Percentiles rank a stretch among this genome's conserved stretches.
phyloP scores from a whole-genome alignment of 2,329 filamentous ascomycete species.

The Phaeosphaeria sp. region DNA sequence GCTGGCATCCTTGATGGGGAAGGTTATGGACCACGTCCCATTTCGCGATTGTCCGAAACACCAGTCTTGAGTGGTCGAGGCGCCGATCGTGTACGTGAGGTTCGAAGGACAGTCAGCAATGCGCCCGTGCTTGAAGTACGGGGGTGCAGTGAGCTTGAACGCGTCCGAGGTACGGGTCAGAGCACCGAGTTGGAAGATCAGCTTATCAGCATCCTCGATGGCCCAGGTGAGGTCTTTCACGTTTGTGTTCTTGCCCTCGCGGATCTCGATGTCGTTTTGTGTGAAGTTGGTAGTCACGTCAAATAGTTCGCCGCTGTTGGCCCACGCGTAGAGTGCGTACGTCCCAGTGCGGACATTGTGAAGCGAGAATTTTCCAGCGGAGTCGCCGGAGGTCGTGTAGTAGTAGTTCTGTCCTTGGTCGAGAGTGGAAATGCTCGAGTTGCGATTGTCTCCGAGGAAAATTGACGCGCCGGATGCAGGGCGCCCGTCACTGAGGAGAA shows the following conservation, averaged over 20 bases:
- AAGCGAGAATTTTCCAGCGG: conserved; percentile 53
- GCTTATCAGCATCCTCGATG: conserved; percentile 44
- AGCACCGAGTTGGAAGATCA: conserved; percentile 59
- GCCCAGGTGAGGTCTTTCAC: conserved; percentile 50
- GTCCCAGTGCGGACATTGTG: conserved; percentile 52
- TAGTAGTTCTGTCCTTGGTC: conserved; percentile 59
- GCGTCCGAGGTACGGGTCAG: conserved; percentile 57
- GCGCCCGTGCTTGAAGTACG: conserved; percentile 55
- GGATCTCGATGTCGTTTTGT: conserved; percentile 51
- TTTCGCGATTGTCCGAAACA: conserved; percentile 56
- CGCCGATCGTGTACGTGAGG: conserved; percentile 54
- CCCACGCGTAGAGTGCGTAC: conserved; percentile 60
- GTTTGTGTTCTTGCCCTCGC: conserved; percentile 42
- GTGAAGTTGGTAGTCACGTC: conserved; percentile 57
- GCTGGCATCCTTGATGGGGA: conserved; percentile 34
- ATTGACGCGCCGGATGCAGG: conserved; percentile 58
- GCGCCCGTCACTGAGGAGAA: conserved; percentile 57
- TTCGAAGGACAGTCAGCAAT: conserved; percentile 55
- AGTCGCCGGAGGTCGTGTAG: conserved; percentile 57
- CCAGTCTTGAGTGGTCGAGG: conserved; percentile 51
- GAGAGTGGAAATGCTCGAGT: conserved; percentile 54
- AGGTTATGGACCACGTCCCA: conserved; percentile 43
- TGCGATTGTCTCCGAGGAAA: conserved; percentile 59
- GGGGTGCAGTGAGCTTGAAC: conserved; percentile 52
- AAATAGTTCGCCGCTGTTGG: conserved; percentile 53